These are phyloP conservation scores for Dothistroma septosporum DNA, from an alignment of 2,329 filamentous ascomycete genomes.

Conservation along the genomic window DNA sequence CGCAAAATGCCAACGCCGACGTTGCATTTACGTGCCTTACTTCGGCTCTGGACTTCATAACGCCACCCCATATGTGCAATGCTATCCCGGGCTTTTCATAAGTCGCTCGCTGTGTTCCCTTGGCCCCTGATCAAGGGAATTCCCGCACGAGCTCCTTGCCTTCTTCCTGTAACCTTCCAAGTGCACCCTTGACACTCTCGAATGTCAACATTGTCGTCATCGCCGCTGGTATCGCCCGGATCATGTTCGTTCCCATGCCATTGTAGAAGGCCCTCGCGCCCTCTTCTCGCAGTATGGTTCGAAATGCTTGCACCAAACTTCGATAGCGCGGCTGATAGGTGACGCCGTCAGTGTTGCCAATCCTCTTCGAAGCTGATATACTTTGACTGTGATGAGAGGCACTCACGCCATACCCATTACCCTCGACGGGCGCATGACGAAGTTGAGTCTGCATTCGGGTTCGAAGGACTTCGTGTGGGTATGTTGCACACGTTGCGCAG, in stretches of 20 bases:
- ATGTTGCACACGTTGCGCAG: conserved; percentile 88
- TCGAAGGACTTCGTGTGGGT: conserved; percentile 93
- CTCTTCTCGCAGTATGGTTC: conserved; percentile 82
- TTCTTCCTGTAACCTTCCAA: conserved; percentile 53
- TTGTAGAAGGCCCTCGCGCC: conserved; percentile 97
- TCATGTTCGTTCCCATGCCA: conserved; percentile 95
- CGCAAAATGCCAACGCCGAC: conserved; percentile 1
- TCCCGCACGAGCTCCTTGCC: conserved; percentile 35
- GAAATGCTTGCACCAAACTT: conserved; percentile 76
- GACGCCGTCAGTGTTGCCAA: conserved; percentile 52
- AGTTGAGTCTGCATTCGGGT: conserved; percentile 93
- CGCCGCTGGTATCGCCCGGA: conserved; percentile 88
- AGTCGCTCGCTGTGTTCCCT: not conserved
- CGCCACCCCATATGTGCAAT: conserved; percentile 9
- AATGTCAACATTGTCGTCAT: conserved; percentile 98
- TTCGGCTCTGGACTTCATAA: not conserved
- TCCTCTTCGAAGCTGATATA: conserved; percentile 33
- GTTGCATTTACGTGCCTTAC: not conserved
- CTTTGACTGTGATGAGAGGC: conserved; percentile 34
- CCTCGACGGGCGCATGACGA: conserved; percentile 52
- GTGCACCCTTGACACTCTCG: conserved; percentile 64
- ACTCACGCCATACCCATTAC: conserved; percentile 49
- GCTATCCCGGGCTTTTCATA: not conserved
- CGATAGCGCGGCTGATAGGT: conserved; percentile 58
- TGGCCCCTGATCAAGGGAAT: conserved; percentile 2